Evolutionary conservation across 345 rosid species (phyloP), one percentile per base, ranked within the genome.

Genomic region (Passiflora organensis): DNA sequence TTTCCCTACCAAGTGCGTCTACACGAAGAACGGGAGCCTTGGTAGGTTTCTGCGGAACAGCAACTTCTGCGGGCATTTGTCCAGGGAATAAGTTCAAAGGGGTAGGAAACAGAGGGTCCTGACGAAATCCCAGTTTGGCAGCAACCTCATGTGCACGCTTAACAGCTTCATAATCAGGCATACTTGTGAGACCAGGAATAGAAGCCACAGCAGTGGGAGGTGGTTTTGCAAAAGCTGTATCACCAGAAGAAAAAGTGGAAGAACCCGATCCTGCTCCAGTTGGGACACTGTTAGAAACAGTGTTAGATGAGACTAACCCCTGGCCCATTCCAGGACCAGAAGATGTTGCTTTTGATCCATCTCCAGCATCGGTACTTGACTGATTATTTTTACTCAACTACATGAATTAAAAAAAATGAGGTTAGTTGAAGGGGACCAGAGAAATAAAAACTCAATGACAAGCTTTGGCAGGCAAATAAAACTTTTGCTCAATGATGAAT

Each of bases 1-100:
- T 89, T 78, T 93, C 99, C 76, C 95, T 81, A 64, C 99, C 99
- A 64, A 78, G 89, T 1, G 94, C 83, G 76, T 93, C 96, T 48
- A 93, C 79, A 6, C 91, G 94, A 38, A 93, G 84, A 62, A 86
- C 95, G 66, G 94, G 96, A 39, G 83, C 76, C 84, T 80, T 89
- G 10, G 83, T 73, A 28, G 99, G 96, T 75, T 80, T 93, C 73
- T 86, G 94, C 36, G 83, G 80, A 54, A 65, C 74, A 43, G 74
- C 63, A 58, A 41, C 63, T 18, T 93, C 96, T 6, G 77, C 51
- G 24, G 78, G 77, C 58, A 61, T 37, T 64, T 81, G 91, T n/a
- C 95, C 90, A 58, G 88, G 86, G 57, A 85, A 84, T 53, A 81
- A 54, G 64, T 91, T 83, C 60, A 91, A 72, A 51, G 81, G 66